Conservation (phyloP, 106 monocot genomes). For the Dactylorhiza incarnata region DNA sequence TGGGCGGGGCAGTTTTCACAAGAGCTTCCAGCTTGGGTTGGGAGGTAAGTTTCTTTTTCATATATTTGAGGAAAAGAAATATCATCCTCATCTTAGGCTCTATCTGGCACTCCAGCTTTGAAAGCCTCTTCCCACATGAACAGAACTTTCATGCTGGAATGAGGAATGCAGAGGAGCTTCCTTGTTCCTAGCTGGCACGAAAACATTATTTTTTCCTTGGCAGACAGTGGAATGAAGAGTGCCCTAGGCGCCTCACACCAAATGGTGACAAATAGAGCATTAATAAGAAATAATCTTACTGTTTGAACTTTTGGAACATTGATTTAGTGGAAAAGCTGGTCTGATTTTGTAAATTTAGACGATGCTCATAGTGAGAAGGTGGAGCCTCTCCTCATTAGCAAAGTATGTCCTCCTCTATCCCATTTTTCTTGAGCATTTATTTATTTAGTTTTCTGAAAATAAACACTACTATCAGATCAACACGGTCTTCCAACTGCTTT, state of each 20-base stretch:
- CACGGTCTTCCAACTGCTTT: slow-evolving; percentile 73
- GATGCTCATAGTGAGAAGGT: slow-evolving; percentile 56
- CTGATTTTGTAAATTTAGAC: slow-evolving; percentile 72
- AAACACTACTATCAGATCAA: slow-evolving; percentile 53
- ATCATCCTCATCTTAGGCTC: too few relatives aligned
- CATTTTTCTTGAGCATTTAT: background rate
- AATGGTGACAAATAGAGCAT: background rate
- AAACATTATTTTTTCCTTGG: too few relatives aligned
- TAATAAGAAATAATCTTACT: background rate
- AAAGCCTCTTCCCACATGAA: too few relatives aligned
- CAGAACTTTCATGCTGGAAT: too few relatives aligned
- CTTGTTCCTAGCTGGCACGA: too few relatives aligned
- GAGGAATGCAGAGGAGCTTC: too few relatives aligned
- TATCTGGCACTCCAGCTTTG: too few relatives aligned
- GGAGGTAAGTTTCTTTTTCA: slow-evolving; percentile 38
- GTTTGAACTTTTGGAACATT: background rate
- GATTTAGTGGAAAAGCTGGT: slow-evolving; percentile 79
- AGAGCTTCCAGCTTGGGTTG: slow-evolving; percentile 76
- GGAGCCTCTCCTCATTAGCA: slow-evolving; percentile 93
- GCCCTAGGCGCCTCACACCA: too few relatives aligned
- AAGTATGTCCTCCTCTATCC: slow-evolving; percentile 34
- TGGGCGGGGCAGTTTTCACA: slow-evolving; percentile 73
- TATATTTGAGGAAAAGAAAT: too few relatives aligned
- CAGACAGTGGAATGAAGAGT: too few relatives aligned
- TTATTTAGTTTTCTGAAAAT: background rate